Conservation (phyloP, 805 yeast species). For the Starmerella powellii region DNA sequence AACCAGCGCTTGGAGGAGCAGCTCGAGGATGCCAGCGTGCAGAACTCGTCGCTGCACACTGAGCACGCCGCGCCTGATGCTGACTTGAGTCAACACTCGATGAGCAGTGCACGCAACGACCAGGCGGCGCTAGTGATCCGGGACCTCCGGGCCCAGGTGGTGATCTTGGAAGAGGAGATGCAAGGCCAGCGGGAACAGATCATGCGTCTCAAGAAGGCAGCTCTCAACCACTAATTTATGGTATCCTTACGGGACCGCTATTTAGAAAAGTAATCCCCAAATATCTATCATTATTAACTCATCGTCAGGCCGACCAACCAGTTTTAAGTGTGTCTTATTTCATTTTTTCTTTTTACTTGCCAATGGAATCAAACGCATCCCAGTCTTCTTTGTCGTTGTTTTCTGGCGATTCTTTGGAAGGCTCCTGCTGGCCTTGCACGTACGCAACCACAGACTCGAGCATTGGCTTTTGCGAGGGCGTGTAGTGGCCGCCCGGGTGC, state of each 20-base stretch:
- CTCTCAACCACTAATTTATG: constrained; percentile 11
- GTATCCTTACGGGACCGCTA: not conserved
- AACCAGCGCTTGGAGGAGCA: constrained; percentile 50
- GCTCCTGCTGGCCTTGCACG: constrained; percentile 10
- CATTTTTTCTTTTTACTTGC: no score
- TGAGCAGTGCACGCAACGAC: constrained; percentile 26
- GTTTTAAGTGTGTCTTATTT: no score
- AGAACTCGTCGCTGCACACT: constrained; percentile 14
- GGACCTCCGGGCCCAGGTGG: constrained; percentile 74
- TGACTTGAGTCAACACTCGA: constrained; percentile 25
- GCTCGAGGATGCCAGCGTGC: constrained; percentile 54
- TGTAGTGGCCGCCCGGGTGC: constrained; percentile 97
- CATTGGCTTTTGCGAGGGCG: constrained; percentile 69
- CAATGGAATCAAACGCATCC: constrained; percentile 32
- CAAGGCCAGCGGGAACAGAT: constrained; percentile 42
- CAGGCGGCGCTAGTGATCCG: constrained; percentile 65
- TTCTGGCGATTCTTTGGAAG: not conserved
- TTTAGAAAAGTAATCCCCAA: not conserved
- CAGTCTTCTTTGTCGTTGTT: constrained; percentile 20
- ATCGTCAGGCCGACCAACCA: no score
- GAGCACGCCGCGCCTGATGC: constrained; percentile 16
- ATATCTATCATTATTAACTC: no score
- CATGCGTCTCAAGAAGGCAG: constrained; percentile 27
- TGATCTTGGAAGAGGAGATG: constrained; percentile 69
- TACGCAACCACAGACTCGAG: constrained; percentile 28